Evolutionary conservation across 1,284 basidiomycete genomes (phyloP).

Genomic region (Irpex lacteus): DNA sequence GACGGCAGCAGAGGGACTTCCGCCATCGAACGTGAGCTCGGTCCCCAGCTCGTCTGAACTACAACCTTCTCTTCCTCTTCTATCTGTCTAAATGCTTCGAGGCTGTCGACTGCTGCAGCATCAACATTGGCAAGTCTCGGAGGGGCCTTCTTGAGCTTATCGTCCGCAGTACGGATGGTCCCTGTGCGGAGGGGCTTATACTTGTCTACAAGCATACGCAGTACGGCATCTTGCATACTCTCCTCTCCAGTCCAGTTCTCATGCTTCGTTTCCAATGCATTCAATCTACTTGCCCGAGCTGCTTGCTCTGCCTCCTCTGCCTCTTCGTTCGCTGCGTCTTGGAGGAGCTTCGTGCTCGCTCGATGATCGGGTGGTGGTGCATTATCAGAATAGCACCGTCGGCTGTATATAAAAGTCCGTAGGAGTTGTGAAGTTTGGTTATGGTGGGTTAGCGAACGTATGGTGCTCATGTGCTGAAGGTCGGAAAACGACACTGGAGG

Average conservation of each 20-base stretch:
- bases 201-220: constrained; percentile 85
- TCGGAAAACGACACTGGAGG: neutral
- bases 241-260: constrained; percentile 81
- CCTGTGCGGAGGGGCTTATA: constrained; percentile 75
- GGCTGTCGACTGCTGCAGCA: neutral
- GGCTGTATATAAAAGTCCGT: neutral
- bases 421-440: neutral
- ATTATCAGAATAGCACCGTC: constrained; percentile 19
- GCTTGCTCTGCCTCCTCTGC: constrained; percentile 29
- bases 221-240: constrained; percentile 65
- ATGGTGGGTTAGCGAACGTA: neutral
- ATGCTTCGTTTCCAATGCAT: constrained; percentile 39
- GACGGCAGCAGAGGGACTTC: constrained; percentile 48
- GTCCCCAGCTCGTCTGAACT: constrained; percentile 7
- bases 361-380: constrained; percentile 24
- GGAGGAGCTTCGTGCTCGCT: constrained; percentile 69
- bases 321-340: constrained; percentile 64
- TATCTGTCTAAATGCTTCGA: neutral
- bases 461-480: neutral
- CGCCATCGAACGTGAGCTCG: constrained; percentile 14
- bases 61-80: constrained; percentile 10
- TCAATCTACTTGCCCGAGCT: constrained; percentile 27
- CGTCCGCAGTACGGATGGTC: constrained; percentile 64
- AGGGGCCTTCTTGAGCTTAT: constrained; percentile 62
- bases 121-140: constrained; percentile 27